Conservation (phyloP, 1,284 basidiomycete species). For the Trametes hirsuta region DNA sequence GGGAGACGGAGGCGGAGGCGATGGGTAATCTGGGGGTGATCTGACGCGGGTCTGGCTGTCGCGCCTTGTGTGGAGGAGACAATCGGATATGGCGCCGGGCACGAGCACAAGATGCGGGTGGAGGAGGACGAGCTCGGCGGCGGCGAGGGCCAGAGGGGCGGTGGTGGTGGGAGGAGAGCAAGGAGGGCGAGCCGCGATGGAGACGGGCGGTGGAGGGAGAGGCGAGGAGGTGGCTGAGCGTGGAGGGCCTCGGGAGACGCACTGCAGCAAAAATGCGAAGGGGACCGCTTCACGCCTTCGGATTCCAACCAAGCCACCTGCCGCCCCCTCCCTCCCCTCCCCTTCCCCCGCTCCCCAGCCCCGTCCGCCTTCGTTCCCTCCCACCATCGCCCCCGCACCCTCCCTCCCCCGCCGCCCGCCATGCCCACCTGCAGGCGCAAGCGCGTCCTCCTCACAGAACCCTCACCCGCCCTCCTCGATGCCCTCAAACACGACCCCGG, state of each 20-base stretch:
- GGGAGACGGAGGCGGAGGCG: constrained; percentile 11
- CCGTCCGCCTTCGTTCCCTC: constrained; percentile 28
- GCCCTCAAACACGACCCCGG: constrained; percentile 63
- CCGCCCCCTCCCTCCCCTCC: constrained; percentile 27
- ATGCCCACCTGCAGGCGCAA: constrained; percentile 94
- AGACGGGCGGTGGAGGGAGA: constrained; percentile 13
- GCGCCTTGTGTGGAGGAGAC: constrained; percentile 9
- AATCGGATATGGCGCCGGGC: constrained; percentile 16
- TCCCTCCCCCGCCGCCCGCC: constrained; percentile 24
- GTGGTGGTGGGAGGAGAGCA: constrained; percentile 15
- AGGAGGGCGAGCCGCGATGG: constrained; percentile 25
- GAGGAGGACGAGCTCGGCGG: background rate
- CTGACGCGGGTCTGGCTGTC: constrained; percentile 18
- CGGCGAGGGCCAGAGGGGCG: background rate
- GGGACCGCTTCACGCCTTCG: constrained; percentile 36
- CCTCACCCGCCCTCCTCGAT: constrained; percentile 67
- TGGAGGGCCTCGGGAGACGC: constrained; percentile 35
- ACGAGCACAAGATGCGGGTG: constrained; percentile 9
- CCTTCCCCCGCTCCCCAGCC: constrained; percentile 29
- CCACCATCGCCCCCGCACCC: constrained; percentile 6
- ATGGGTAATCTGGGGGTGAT: constrained; percentile 19
- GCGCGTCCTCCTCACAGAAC: constrained; percentile 85
- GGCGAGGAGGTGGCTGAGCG: constrained; percentile 28
- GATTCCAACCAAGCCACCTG: constrained; percentile 36
- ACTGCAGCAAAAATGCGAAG: constrained; percentile 38